Evolutionary conservation across 805 yeast species (phyloP), one percentile per base, ranked within the genome.

Genomic region (Debaryomyces prosopidis): DNA sequence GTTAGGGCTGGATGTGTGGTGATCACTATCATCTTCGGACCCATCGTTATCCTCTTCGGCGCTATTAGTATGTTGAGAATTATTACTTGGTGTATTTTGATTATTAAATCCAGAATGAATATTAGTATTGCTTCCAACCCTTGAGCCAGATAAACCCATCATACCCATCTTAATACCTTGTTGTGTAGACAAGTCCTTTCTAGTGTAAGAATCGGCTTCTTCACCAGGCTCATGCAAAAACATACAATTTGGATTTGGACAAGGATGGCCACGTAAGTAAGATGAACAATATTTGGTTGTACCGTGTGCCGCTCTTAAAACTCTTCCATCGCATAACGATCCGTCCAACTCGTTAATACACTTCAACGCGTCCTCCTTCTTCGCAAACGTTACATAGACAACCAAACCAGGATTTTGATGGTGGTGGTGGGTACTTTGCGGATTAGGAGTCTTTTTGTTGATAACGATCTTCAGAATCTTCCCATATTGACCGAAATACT

Each of bases 191-290:
- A 88, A 74, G 59, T 88, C 95, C 60, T 88, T 90, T 66, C 97
- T 83, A 20, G 96, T 89, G 69, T 88, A 92, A 9, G 96, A 87
- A 59, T 94, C 99, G 1, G 98, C 98, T 66, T 94, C 99, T 73
- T 94, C 99, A 47, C 99, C 99, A 5, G 99, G 99, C 68, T 94
- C 99, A 65, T 94, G 99, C 58, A 94, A 76, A 60, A 94, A 94
- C 99, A 94, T 94, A 77, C 99, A 94, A 61, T 90, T 89, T 50
- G 98, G 98, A 68, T 94, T 94, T 48, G 96, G 99, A 70, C 99
- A 94, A 8, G 94, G 85, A 63, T 89, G 95, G 31, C 97, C 97
- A 55, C 97, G 79, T 52, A 94, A 72, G 62, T 94, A 94, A 3
- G 96, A 86, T n/a, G 96, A 89, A 66, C 99, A 94, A 71, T 94